Base-by-base conservation (phyloP, 2,329 filamentous ascomycete genomes). In the Xylaria sp. region DNA sequence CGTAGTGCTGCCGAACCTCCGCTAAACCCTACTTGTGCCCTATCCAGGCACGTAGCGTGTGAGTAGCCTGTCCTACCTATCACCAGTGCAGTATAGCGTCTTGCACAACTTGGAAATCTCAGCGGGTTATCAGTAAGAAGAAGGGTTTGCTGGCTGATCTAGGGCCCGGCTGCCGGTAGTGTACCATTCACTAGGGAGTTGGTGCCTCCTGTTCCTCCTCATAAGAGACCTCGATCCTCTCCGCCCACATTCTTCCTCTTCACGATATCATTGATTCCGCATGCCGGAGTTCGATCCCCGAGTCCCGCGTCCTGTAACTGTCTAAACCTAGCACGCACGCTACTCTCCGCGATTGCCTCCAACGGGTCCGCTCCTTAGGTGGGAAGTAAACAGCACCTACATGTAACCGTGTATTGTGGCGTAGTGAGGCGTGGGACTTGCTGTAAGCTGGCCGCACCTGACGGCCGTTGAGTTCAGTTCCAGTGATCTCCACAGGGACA, bases 401-500 rank as follows among this genome's bases (percentile, higher is more conserved):
- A n/a, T n/a, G n/a, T n/a, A n/a, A n/a, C n/a, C n/a, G n/a, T n/a
- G n/a, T n/a, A n/a, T n/a, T n/a, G n/a, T n/a, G n/a, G n/a, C n/a
- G n/a, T n/a, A n/a, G n/a, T n/a, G n/a, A n/a, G n/a, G n/a, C n/a
- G n/a, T n/a, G n/a, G n/a, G n/a, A n/a, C n/a, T n/a, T n/a, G n/a
- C n/a, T n/a, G n/a, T n/a, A n/a, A n/a, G n/a, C n/a, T n/a, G n/a
- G n/a, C n/a, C n/a, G n/a, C n/a, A n/a, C n/a, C 5, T 23, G 11
- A 28, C 25, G 21, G 19, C 17, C 19, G 35, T 28, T 17, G 17
- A 50, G 17, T 33, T 42, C 57, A 31, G 38, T 43, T 61, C 54
- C 60, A 61, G 50, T 57, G 60, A 67, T 67, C 63, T 63, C 28
- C 59, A 55, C 63, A 63, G 53, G 62, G 59, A 43, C 40, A 8